phyloP scores from a whole-genome alignment of 495 filamentous ascomycete genomes.

The Talaromyces nanjingensis region DNA sequence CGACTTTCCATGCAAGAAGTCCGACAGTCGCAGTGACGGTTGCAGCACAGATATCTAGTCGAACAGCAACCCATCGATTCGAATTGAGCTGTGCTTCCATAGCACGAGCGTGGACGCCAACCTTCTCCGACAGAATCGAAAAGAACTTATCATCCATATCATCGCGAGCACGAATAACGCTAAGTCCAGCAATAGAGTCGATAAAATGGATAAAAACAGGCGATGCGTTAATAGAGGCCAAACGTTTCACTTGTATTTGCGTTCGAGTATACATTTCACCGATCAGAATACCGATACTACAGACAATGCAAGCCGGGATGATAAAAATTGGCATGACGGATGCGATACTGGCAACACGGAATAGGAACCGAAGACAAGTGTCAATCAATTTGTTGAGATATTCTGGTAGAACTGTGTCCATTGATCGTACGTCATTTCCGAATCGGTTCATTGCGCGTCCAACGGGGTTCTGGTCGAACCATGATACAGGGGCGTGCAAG shows the following conservation, averaged over 20 bases:
- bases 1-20: slow-evolving; percentile 35
- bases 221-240: slow-evolving; percentile 37
- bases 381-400: slow-evolving; percentile 35
- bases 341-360: slow-evolving; percentile 38
- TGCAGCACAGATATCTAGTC: slow-evolving; percentile 41
- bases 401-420: slow-evolving; percentile 47
- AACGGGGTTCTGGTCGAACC: slow-evolving; percentile 84
- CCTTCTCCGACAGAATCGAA: slow-evolving; percentile 31
- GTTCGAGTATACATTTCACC: slow-evolving; percentile 46
- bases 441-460: slow-evolving; percentile 90
- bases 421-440: slow-evolving; percentile 52
- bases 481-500: slow-evolving; percentile 72
- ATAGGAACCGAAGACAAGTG: slow-evolving; percentile 26
- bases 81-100: slow-evolving; percentile 40
- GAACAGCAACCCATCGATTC: slow-evolving; percentile 44
- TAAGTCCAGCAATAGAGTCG: slow-evolving; percentile 39
- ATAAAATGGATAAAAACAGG: slow-evolving; percentile 45
- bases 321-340: slow-evolving; percentile 45
- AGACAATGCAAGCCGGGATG: slow-evolving; percentile 33
- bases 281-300: slow-evolving; percentile 31
- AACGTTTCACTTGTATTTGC: slow-evolving; percentile 35
- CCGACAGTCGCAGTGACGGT: slow-evolving; percentile 38
- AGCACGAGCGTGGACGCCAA: slow-evolving; percentile 29
- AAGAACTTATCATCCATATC: slow-evolving; percentile 39
- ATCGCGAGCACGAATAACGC: slow-evolving; percentile 38